These are phyloP conservation scores for Botrytis tulipae DNA, from an alignment of 2,329 filamentous ascomycete species.

Conservation along the genomic window DNA sequence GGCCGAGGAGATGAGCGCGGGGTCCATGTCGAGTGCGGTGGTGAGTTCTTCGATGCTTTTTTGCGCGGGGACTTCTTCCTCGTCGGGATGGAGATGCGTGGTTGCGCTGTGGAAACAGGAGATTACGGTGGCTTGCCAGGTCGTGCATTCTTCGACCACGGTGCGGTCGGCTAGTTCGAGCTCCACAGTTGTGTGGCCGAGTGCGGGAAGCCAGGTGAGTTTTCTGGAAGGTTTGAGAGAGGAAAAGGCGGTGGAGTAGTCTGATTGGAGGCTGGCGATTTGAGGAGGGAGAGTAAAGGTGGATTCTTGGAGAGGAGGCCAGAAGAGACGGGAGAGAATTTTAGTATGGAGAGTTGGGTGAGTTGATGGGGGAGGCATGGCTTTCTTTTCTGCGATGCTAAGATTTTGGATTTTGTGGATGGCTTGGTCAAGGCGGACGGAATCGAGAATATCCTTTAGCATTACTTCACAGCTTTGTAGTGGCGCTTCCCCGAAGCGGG, in stretches of 20 bases:
- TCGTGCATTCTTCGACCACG: constrained; percentile 69
- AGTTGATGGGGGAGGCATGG: constrained; percentile 36
- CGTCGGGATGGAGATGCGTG: constrained; percentile 24
- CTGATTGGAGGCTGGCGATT: constrained; percentile 60
- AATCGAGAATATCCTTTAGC: constrained; percentile 90
- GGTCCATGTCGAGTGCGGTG: constrained; percentile 65
- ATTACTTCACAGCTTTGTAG: constrained; percentile 96
- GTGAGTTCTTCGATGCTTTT: constrained; percentile 54
- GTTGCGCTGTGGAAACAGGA: constrained; percentile 66
- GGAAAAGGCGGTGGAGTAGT: constrained; percentile 75
- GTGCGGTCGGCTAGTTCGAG: constrained; percentile 80
- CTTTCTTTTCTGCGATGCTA: constrained; percentile 35
- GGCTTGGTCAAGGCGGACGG: constrained; percentile 66
- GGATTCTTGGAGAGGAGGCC: constrained; percentile 77
- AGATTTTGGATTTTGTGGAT: constrained; percentile 56
- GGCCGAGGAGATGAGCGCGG: constrained; percentile 65
- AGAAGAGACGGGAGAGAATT: constrained; percentile 89
- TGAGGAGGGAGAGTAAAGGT: constrained; percentile 61
- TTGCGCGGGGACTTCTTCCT: constrained; percentile 27
- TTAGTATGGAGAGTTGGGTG: constrained; percentile 64
- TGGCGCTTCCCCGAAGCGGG: constrained; percentile 79
- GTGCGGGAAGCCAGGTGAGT: constrained; percentile 80
- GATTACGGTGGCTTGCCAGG: constrained; percentile 86
- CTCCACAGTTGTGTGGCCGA: constrained; percentile 77
- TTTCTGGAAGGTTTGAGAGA: constrained; percentile 79